Evolutionary conservation across 805 yeast genomes (phyloP), one percentile per base, ranked within the genome.

Genomic region (Saccharomycopsis sp.): DNA sequence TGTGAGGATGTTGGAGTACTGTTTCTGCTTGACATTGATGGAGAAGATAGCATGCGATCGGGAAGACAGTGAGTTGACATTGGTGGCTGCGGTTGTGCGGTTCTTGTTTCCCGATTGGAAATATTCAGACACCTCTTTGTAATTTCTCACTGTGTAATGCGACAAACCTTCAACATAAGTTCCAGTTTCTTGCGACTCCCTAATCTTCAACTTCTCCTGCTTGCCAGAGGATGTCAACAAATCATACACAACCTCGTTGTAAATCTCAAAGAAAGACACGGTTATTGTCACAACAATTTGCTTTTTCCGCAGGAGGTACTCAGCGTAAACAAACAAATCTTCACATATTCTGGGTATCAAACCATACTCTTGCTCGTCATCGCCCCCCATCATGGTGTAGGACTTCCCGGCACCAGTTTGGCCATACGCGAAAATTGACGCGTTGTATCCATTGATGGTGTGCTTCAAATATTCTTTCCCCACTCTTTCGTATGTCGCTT

Each of bases 321-420:
- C 62, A 30, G 67, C 59, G 35, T 65, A 63, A 2, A 58, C 55
- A 49, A 81, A 71, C 9, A 84, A 59, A 43, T 71, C 75, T 21
- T 59, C 48, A 41, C 85, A 71, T 10, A 79, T 62, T 39, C 66
- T 45, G 0, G 92, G 88, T 30, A 83, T 77, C 55, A 83, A 62
- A 0, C 94, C 94, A 10, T 71, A 72, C 2, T 68, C 62, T 3
- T 53, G 55, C 15, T 30, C 32, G 15, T 12, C 30, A 1, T 60
- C 51, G 8, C 65, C 49, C 0, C 84, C 82, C 61, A 84, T 72
- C 92, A 84, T 83, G 1, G 94, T 85, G 58, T 73, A 78, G 0
- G 94, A 77, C 53, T 84, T 84, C 1, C 95, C 95, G 0, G 92
- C 71, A 1, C 83, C 88, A 0, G 94, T 85, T 56, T 85, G 94